Base-by-base conservation (phyloP, 2,329 filamentous ascomycete genomes). In the Monosporascus sp. region DNA sequence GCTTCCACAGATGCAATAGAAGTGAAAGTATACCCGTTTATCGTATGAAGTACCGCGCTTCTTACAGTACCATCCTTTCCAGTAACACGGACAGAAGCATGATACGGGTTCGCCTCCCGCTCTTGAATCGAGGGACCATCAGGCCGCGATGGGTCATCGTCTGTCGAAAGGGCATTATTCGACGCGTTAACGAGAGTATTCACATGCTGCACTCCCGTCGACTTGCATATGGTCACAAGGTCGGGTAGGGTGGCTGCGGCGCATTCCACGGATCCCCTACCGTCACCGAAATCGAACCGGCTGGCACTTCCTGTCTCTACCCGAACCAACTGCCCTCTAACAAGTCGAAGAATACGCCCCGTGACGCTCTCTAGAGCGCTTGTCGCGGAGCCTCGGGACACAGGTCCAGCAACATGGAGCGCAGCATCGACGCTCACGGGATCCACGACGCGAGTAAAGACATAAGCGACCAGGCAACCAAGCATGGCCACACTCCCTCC, bases 11-110 rank as follows among this genome's bases (percentile, higher is more conserved):
- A 57, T 2, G 58, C 59, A 20, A 55, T 37, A 0, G 54, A 36
- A 1, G 59, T 64, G 44, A 62, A 62, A 5, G 55, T 56, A 44
- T 64, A 64, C 2, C 60, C 60, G 44, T 64, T 63, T 1, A 59
- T 58, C 2, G 51, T 60, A 24, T 63, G 58, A 11, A 62, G 50
- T 3, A 56, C 53, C n/a, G 57, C 59, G 2, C 22, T 41, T 5
- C 15, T 52, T 1, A 41, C 43, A 27, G 18, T 22, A 5, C 55
- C 52, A 45, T 60, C 51, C 15, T 45, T 31, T 3, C 24, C 27
- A 17, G 53, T 55, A 7, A 58, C 49, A 18, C 20, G 11, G 9
- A 61, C 58, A 9, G 59, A 43, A 15, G 57, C 62, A 31, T 60
- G 58, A 20, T 62, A 63, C 3, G 60, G 60, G 47, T 35, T 58